Base-by-base conservation (phyloP, 2,329 filamentous ascomycete species). In the Colletotrichum echinochloae region DNA sequence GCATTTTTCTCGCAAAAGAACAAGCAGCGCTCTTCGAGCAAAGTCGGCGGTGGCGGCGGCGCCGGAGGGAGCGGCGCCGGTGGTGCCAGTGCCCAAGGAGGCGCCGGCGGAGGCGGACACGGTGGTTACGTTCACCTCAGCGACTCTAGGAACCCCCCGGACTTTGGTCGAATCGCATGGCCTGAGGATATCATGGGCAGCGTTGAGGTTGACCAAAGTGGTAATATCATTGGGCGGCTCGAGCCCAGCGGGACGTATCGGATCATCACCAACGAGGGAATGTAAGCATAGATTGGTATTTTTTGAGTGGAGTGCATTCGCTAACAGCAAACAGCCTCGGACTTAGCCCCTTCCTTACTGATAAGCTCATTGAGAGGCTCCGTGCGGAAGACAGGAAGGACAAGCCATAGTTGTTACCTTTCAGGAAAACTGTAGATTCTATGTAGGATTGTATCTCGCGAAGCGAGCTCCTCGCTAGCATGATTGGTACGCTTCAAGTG, bases 161-260 rank as follows among this genome's bases (percentile, higher is more conserved):
- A 91, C 74, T 92, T 86, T 82, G 90, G 90, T 20, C 81, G 90
- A 62, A 92, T 92, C 76, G 89, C 90, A 2, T 91, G 88, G 84
- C 90, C 90, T 1, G 90, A 92, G 75, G 90, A 92, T 75, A 92
- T 92, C 46, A 81, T 92, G 64, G 90, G 90, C 46, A 92, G 90
- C 73, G 84, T 92, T 49, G 87, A 91, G 76, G 90, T 92, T 6
- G 84, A 91, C 76, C 83, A 82, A 1, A 73, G 80, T 8, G 90
- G 90, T 0, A 77, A 85, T 35, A 86, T 91, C 61, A 81, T 90
- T 33, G 88, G 88, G 28, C 85, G 84, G 72, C 87, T 88, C 73
- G 85, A 89, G 78, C 81, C 85, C 1, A 90, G 89, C 72, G 88
- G 89, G 18, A 91, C 88, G 5, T 91, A 91, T 76, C 86, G 90